Percentiles rank a stretch among this genome's conserved stretches.
These are phyloP conservation scores for Rubia peregrina DNA, from an alignment of 305 asterid species.

Conservation along the genomic window DNA sequence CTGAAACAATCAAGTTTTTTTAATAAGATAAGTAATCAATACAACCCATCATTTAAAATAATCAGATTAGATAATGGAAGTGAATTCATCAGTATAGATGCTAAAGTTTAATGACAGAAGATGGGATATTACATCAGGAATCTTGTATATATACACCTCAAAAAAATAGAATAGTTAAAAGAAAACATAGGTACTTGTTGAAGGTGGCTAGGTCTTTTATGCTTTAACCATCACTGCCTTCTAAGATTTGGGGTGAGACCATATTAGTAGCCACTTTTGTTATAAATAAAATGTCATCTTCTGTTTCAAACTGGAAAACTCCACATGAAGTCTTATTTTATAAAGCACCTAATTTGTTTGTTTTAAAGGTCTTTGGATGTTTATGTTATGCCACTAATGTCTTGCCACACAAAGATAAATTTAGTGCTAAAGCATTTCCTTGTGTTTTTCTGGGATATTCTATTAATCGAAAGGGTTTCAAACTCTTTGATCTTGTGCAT, in stretches of 20 bases:
- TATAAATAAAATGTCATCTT: background rate
- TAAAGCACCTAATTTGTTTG: fast-evolving
- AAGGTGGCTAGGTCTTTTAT: background rate
- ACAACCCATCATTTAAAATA: background rate
- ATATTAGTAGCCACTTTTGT: background rate
- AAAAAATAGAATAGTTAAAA: background rate
- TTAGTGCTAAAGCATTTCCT: background rate
- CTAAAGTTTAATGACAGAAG: no score
- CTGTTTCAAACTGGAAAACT: background rate
- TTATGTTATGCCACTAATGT: background rate
- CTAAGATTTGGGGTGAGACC: background rate
- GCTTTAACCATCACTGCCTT: background rate
- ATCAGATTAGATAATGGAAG: background rate
- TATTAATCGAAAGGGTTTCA: background rate
- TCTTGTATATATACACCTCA: background rate
- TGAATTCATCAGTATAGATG: background rate
- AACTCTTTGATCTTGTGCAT: background rate
- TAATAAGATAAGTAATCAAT: no score
- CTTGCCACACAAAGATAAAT: background rate
- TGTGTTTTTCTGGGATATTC: background rate
- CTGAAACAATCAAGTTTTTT: no score
- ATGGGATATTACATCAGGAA: background rate
- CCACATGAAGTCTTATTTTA: background rate
- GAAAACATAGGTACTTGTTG: background rate
- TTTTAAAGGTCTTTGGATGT: background rate